Evolutionary conservation across 192 early-diverging fungal genomes (phyloP), one percentile per base, ranked within the genome.

Genomic region (Coemansia sp.): DNA sequence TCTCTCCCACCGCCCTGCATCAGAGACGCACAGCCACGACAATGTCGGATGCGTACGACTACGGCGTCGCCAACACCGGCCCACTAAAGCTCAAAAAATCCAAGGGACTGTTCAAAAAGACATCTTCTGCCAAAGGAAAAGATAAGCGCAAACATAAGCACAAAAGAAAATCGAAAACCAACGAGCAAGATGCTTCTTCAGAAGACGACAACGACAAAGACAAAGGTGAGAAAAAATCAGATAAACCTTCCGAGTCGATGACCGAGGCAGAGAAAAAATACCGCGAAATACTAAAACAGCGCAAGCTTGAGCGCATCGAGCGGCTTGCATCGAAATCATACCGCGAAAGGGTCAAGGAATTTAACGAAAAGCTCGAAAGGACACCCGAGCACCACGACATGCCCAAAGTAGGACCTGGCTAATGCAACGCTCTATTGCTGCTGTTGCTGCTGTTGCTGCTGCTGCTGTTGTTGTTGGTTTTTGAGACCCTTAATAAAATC

Each of bases 361-460:
- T 87, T 72, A 90, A 90, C 69, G 80, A 84, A 17, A 84, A 87
- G 60, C 69, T 90, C 17, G 85, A 86, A 36, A 66, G 59, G 40
- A 67, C 86, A 3, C 80, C 80, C 56, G 89, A 90, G 60, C 89
- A 89, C 76, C 74, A 90, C 74, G 89, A 90, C 62, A 87, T 90
- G 75, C 80, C 80, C 7, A 73, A 70, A 40, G 75, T 83, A 2
- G 78, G 73, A 2, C 73, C 73, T 0, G 73, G 77, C 18, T 72
- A 68, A n/a, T 33, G n/a, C 18, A 5, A 5, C 38, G 16, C 14
- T n/a, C 48, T 16, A 33, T 22, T 51, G 34, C 17, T 49, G 14
- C 40, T 48, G 30, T 31, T 51, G 55, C 54, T 36, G 38, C 48
- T 28, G 48, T 20, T 18, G n/a, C 36, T 7, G 50, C 40, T 2